Conservation (phyloP, 2,329 filamentous ascomycete species). For the Sclerotinia subarctica region DNA sequence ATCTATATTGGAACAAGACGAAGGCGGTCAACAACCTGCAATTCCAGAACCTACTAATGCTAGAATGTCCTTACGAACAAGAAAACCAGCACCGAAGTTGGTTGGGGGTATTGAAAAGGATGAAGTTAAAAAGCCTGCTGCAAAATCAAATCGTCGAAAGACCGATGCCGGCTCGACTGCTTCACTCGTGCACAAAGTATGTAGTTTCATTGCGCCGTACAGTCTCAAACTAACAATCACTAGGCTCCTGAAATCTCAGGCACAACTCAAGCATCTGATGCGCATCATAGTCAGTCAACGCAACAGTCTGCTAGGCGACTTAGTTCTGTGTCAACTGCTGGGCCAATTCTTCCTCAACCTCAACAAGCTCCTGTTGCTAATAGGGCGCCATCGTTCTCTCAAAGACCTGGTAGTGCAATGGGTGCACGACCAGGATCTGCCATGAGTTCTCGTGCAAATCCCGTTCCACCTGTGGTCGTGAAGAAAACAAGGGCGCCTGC, state of each 20-base stretch:
- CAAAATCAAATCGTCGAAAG: slow-evolving; percentile 51
- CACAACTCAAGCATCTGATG: slow-evolving; percentile 36
- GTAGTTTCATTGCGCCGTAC: background rate
- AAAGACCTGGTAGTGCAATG: slow-evolving; percentile 44
- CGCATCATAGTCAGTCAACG: slow-evolving; percentile 31
- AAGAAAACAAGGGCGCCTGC: slow-evolving; percentile 58
- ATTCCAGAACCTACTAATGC: slow-evolving; percentile 43
- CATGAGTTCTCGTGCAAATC: slow-evolving; percentile 42
- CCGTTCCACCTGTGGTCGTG: slow-evolving; percentile 44
- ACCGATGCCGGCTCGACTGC: slow-evolving; percentile 56
- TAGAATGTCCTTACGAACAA: slow-evolving; percentile 71
- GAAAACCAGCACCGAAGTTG: slow-evolving; percentile 55
- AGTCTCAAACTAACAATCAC: background rate
- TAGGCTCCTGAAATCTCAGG: slow-evolving; percentile 19
- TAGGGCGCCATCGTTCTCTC: slow-evolving; percentile 34
- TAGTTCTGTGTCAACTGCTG: slow-evolving; percentile 45
- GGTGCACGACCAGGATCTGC: slow-evolving; percentile 45
- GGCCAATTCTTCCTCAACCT: slow-evolving; percentile 31
- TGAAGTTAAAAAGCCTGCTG: slow-evolving; percentile 41
- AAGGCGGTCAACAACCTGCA: slow-evolving; percentile 34
- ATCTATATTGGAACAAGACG: slow-evolving; percentile 45
- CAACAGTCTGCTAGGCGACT: slow-evolving; percentile 40
- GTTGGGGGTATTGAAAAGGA: slow-evolving; percentile 54
- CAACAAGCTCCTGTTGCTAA: slow-evolving; percentile 26
- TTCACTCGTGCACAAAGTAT: slow-evolving; percentile 46